Conservation (phyloP, 2,329 filamentous ascomycete genomes). For the Capronia epimyces region DNA sequence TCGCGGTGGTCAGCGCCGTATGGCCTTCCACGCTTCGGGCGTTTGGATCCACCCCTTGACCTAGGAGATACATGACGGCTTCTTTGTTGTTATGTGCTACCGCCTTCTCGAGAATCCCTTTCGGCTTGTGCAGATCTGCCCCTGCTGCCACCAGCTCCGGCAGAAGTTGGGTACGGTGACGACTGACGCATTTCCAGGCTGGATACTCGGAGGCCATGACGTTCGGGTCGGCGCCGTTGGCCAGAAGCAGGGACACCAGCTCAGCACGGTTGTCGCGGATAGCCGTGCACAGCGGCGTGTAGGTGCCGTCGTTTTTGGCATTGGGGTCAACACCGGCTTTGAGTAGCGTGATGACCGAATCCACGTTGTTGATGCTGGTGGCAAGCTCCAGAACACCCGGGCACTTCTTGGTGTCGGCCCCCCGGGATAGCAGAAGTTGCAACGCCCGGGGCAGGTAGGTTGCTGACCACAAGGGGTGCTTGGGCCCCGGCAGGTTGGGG, state of each 20-base stretch:
- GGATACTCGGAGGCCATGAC: conserved; percentile 59
- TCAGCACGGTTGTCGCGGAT: conserved; percentile 62
- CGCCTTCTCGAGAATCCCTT: conserved; percentile 61
- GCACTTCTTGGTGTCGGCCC: conserved; percentile 56
- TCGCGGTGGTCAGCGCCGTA: conserved; percentile 62
- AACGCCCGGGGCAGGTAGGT: conserved; percentile 56
- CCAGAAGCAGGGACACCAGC: conserved; percentile 56
- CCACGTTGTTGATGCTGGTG: conserved; percentile 58
- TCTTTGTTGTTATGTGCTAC: conserved; percentile 58
- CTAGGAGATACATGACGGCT: conserved; percentile 56
- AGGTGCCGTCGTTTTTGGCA: conserved; percentile 59
- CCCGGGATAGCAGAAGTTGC: conserved; percentile 53
- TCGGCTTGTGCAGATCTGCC: conserved; percentile 54
- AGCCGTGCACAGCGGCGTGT: conserved; percentile 62
- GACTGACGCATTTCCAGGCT: conserved; percentile 63
- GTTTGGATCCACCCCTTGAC: conserved; percentile 57
- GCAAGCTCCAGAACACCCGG: conserved; percentile 62
- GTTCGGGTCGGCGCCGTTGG: conserved; percentile 49
- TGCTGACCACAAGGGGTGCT: conserved; percentile 63
- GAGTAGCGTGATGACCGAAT: conserved; percentile 54
- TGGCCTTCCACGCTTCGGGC: conserved; percentile 53
- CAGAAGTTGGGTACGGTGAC: conserved; percentile 57
- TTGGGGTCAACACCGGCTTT: conserved; percentile 58
- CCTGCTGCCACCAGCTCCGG: conserved; percentile 57
- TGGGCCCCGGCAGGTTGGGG: conserved; percentile 63